Conservation (phyloP, 192 early-diverging fungal genomes). For the Umbelopsis sp. region DNA sequence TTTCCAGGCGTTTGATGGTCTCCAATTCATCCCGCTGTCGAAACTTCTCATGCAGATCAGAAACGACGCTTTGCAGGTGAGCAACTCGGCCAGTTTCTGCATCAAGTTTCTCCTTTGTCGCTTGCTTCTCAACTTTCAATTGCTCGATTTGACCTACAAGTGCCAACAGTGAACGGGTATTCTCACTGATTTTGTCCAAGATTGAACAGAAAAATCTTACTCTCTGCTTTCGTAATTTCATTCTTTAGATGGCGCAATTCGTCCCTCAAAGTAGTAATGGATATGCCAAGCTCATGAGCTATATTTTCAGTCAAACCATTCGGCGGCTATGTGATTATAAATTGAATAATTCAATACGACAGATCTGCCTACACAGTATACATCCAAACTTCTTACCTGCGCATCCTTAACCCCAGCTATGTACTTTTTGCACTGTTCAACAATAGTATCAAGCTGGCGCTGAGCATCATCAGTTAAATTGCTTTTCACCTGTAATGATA, state of each 20-base stretch:
- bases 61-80: slow-evolving; percentile 1
- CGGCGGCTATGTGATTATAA: neutral
- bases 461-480: neutral
- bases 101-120: slow-evolving; percentile 22
- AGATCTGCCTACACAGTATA: no score
- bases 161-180: neutral
- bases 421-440: slow-evolving; percentile 30
- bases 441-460: slow-evolving; percentile 12
- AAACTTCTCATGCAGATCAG: slow-evolving; percentile 15
- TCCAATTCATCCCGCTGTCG: slow-evolving; percentile 11
- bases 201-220: neutral
- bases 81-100: slow-evolving; percentile 9
- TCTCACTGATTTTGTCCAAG: neutral
- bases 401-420: slow-evolving; percentile 5
- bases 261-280: slow-evolving; percentile 13
- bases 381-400: neutral
- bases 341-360: neutral
- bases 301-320: slow-evolving; percentile 1
- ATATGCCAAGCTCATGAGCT: slow-evolving; percentile 11
- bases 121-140: slow-evolving; percentile 15
- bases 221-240: neutral
- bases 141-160: slow-evolving; percentile 7
- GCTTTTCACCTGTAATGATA: neutral
- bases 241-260: slow-evolving; percentile 1
- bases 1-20: slow-evolving; percentile 18